phyloP scores from a whole-genome alignment of 169 alveolate genomes.

The Nephromyces sp. region DNA sequence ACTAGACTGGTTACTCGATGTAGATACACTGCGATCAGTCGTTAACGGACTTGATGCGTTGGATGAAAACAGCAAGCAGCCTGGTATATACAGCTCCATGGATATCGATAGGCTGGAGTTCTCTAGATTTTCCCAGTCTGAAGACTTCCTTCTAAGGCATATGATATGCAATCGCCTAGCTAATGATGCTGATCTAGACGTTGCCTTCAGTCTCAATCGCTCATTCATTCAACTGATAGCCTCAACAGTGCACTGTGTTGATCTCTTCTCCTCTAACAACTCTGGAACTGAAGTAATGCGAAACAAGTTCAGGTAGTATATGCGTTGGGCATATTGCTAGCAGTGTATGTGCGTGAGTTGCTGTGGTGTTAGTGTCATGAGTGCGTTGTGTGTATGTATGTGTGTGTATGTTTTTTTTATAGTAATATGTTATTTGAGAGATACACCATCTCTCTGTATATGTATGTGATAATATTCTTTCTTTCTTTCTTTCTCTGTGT shows the following conservation, averaged over 20 bases:
- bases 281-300: constrained; percentile 15
- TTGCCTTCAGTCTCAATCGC: constrained; percentile 15
- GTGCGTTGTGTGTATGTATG: background rate
- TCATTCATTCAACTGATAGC: constrained; percentile 12
- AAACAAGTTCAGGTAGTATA: constrained; percentile 14
- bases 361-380: background rate
- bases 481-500: background rate
- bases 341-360: background rate
- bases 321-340: background rate
- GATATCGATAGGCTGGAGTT: background rate
- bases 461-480: background rate
- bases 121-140: background rate
- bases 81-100: constrained; percentile 5
- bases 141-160: background rate
- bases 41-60: constrained; percentile 6
- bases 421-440: background rate
- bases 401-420: background rate
- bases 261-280: constrained; percentile 19
- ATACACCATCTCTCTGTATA: background rate
- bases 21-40: background rate
- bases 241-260: constrained; percentile 25
- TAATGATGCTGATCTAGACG: constrained; percentile 10
- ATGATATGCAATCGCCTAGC: background rate
- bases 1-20: constrained; percentile 11
- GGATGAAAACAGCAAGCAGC: background rate